Evolutionary conservation across 208 protist genomes (phyloP), one percentile per base, ranked within the genome.

Genomic region (Trypanosoma lewisi): DNA sequence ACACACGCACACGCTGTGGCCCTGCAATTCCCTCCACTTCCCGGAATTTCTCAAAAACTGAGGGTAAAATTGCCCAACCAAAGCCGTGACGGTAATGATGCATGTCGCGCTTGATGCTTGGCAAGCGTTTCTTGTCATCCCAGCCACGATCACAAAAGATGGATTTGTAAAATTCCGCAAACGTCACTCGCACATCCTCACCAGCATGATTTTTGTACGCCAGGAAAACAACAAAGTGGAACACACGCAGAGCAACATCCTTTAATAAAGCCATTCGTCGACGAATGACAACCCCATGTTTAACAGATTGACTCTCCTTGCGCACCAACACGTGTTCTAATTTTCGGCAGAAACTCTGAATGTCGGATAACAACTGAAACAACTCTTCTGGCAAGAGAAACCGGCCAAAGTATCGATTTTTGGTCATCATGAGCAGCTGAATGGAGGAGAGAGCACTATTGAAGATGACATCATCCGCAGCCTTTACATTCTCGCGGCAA

Each of bases 131-230:
- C 71, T 90, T 89, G 50, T 78, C 87, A 49, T 92, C 78, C 89
- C 89, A 95, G 7, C 89, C 89, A 41, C 89, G 85, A 65, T 95
- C 89, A 50, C 78, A 88, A 67, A 95, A 95, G 57, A 95, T 83
- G 45, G 89, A 92, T 56, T 90, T 89, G 78, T 95, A 95, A 79
- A 89, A 95, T 63, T 93, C 84, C 44, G 55, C 49, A 33, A 93
- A 51, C 8, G 83, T 85, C 48, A 93, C 84, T 37, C 85, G 89
- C 11, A 93, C 86, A 33, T 89, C 87, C 52, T 93, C 89, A 39
- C 77, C 73, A 27, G 80, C 85, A 58, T 95, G 79, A 59, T 95
- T 95, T 70, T 95, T 95, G 77, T 87, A 80, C 6, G 86, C 89
- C n/a, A 95, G 71, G 63, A 91, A 83, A 30, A 75, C 64, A 11